Conservation (phyloP, 768 basidiomycete genomes). For the Macrolepiota dolichaula region DNA sequence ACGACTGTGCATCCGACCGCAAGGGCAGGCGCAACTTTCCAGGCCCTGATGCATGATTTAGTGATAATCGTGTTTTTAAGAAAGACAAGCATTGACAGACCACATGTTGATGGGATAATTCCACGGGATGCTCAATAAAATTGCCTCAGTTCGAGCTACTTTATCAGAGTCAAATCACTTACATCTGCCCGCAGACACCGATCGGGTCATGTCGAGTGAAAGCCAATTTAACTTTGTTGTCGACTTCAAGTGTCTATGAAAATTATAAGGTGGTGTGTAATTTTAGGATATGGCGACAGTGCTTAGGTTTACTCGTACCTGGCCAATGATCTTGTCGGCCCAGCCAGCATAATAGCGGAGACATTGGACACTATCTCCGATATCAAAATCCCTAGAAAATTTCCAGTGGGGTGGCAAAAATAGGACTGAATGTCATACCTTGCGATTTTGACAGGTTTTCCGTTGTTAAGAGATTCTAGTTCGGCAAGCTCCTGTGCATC, state of each 20-base stretch:
- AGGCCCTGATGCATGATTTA: conserved; percentile 46
- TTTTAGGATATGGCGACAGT: not conserved
- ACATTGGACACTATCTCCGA: conserved; percentile 74
- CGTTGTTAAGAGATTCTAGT: conserved; percentile 85
- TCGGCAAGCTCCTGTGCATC: conserved; percentile 80
- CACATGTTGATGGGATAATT: conserved; percentile 91
- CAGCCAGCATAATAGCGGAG: conserved; percentile 92
- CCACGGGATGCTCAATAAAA: conserved; percentile 72
- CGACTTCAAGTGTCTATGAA: conserved; percentile 69
- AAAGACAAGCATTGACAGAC: conserved; percentile 29
- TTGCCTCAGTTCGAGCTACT: conserved; percentile 2
- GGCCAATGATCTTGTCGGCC: conserved; percentile 91
- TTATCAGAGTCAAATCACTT: conserved; percentile 15
- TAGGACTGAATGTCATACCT: conserved; percentile 20
- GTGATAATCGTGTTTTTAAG: not conserved
- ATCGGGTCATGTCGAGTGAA: conserved; percentile 89
- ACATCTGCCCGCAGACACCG: conserved; percentile 96
- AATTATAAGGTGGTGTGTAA: not conserved
- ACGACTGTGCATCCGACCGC: conserved; percentile 91
- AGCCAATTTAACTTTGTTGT: conserved; percentile 76
- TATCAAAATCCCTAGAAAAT: conserved; percentile 66
- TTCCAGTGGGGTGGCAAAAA: not conserved
- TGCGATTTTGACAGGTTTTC: conserved; percentile 72
- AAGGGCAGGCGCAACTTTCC: conserved; percentile 93
- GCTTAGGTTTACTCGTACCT: conserved; percentile 40